phyloP scores from a whole-genome alignment of 2,329 filamentous ascomycete species.

The Colletotrichum lindemuthianum region DNA sequence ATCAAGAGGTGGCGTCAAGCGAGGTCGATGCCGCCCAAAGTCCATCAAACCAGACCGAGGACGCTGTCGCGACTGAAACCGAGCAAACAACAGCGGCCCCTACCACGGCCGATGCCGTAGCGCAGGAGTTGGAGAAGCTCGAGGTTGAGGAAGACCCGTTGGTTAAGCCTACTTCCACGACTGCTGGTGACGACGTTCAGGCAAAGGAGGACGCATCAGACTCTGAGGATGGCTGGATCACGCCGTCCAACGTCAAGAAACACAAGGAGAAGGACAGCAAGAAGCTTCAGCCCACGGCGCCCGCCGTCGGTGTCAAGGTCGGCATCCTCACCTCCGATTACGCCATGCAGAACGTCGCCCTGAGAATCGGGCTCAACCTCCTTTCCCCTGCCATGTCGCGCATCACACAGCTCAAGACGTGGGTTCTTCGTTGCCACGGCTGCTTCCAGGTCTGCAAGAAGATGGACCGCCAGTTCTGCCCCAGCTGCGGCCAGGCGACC shows the following conservation, averaged over 20 bases:
- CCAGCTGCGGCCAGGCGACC: constrained; percentile 87
- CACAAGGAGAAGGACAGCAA: constrained; percentile 75
- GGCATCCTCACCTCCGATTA: constrained; percentile 96
- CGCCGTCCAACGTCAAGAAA: constrained; percentile 88
- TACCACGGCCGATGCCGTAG: constrained; percentile 21
- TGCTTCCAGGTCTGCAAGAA: constrained; percentile 89
- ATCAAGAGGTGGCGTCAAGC: constrained; percentile 16
- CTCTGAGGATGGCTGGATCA: constrained; percentile 88
- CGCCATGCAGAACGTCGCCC: constrained; percentile 96
- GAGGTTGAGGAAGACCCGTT: constrained; percentile 26
- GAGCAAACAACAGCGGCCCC: constrained; percentile 11
- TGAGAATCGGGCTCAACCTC: constrained; percentile 94
- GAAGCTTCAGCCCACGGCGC: constrained; percentile 48
- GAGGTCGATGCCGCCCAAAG: neutral
- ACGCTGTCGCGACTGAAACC: constrained; percentile 2
- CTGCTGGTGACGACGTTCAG: constrained; percentile 38
- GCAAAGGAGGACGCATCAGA: constrained; percentile 55
- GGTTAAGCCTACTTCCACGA: constrained; percentile 29
- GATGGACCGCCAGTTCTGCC: constrained; percentile 91
- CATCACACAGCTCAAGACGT: constrained; percentile 86
- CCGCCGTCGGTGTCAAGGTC: constrained; percentile 76
- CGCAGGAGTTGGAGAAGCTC: constrained; percentile 33
- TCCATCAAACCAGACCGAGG: neutral
- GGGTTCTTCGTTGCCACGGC: constrained; percentile 91
- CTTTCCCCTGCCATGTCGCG: constrained; percentile 82